phyloP scores from a whole-genome alignment of 352 stramenopile species.

The Poterioochromonas sp. region DNA sequence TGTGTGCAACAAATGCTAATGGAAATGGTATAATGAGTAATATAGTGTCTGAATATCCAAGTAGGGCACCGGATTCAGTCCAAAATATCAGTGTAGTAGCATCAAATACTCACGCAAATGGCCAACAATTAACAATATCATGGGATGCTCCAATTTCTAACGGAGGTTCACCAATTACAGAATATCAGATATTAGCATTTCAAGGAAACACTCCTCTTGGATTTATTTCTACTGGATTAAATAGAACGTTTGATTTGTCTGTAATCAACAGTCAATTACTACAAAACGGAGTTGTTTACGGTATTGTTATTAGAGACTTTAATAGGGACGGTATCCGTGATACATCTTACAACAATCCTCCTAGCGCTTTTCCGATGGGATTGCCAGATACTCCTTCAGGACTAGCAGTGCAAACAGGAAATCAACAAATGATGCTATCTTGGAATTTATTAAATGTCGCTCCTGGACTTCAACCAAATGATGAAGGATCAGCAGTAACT shows the following conservation, averaged over 20 bases:
- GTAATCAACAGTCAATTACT: no score
- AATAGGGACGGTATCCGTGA: background rate
- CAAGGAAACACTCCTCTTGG: no score
- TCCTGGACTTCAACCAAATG: background rate
- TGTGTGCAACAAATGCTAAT: background rate
- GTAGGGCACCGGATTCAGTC: background rate
- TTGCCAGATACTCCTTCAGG: background rate
- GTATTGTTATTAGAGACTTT: no score
- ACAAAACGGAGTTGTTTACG: no score
- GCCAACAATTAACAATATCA: background rate
- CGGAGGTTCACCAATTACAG: no score
- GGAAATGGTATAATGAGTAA: background rate
- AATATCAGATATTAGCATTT: no score
- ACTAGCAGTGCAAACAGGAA: background rate
- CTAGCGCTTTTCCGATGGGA: background rate
- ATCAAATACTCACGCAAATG: background rate
- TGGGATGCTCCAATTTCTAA: no score
- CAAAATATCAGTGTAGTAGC: background rate
- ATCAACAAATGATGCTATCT: background rate
- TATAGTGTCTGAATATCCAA: background rate
- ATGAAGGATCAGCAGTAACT: background rate
- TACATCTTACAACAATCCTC: background rate
- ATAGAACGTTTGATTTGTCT: no score
- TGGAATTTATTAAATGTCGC: background rate
- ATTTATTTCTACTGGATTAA: no score